These are phyloP conservation scores for Penicillium sp. DNA, from an alignment of 2,329 filamentous ascomycete species.

Conservation along the genomic window DNA sequence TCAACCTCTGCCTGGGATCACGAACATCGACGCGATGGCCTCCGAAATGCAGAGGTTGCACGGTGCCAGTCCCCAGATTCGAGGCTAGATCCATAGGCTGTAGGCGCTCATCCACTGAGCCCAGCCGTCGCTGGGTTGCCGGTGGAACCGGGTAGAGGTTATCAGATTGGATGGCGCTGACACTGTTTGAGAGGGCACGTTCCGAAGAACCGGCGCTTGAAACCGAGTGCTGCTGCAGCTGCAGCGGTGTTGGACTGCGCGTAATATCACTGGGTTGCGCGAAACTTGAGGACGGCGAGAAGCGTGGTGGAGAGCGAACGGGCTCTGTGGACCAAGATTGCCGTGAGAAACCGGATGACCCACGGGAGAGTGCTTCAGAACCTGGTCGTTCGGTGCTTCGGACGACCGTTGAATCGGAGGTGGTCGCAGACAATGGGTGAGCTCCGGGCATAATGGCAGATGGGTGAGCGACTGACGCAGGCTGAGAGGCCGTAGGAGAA, in stretches of 20 bases:
- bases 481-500: conserved; percentile 7
- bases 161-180: conserved; percentile 23
- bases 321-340: conserved; percentile 43
- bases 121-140: conserved; percentile 13
- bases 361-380: conserved; percentile 37
- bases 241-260: conserved; percentile 10
- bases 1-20: conserved; percentile 29
- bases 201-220: conserved; percentile 21
- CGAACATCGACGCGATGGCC: conserved; percentile 34
- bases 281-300: conserved; percentile 26
- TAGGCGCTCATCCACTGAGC: conserved; percentile 25
- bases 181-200: conserved; percentile 2
- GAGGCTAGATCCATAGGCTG: conserved; percentile 14
- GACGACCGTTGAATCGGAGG: conserved; percentile 20
- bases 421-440: conserved; percentile 26
- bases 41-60: conserved; percentile 27
- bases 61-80: conserved; percentile 17
- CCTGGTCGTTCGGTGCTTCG: conserved; percentile 32
- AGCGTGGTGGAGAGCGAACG: conserved; percentile 27
- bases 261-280: conserved; percentile 14
- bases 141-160: conserved; percentile 16
- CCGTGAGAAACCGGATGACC: conserved; percentile 35
- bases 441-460: conserved; percentile 39
- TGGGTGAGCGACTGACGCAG: conserved; percentile 27
- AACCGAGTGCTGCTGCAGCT: conserved; percentile 22